Percentiles rank a stretch among this genome's conserved stretches.
Evolutionary conservation across 345 rosid species (phyloP).

Genomic region (Eutrema japonicum): DNA sequence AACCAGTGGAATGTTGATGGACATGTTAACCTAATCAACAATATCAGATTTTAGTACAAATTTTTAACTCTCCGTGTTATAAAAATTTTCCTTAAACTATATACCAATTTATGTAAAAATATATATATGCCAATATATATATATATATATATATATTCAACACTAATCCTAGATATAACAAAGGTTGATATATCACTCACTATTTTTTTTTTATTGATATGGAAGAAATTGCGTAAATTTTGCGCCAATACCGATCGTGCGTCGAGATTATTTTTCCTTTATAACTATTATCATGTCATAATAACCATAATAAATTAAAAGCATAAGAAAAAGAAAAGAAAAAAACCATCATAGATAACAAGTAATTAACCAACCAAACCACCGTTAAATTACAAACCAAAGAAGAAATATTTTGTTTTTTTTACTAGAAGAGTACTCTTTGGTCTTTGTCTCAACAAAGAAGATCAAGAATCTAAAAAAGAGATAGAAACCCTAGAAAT

Average conservation of each 20-base stretch:
- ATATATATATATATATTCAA: not conserved
- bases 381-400: slow-evolving; percentile 48
- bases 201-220: not conserved
- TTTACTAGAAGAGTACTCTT: slow-evolving; percentile 4
- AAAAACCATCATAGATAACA: not conserved
- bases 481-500: slow-evolving; percentile 34
- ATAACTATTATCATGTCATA: not conserved
- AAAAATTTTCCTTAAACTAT: not conserved
- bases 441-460: slow-evolving; percentile 21
- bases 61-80: not conserved
- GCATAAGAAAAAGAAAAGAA: not conserved
- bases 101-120: no score
- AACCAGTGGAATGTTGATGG: slow-evolving; percentile 46
- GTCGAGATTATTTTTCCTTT: no score
- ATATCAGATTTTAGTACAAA: slow-evolving; percentile 32
- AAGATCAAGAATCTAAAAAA: slow-evolving; percentile 36
- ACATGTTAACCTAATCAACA: slow-evolving; percentile 44
- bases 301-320: not conserved
- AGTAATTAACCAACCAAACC: slow-evolving; percentile 26
- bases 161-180: slow-evolving; percentile 7
- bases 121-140: not conserved
- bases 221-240: not conserved
- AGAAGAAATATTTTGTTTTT: not conserved
- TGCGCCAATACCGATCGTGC: not conserved
- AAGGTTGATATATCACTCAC: not conserved